Percentiles rank a stretch among this genome's conserved stretches.
phyloP scores from a whole-genome alignment of 257 asterid genomes.

The Penstemon newberryi region DNA sequence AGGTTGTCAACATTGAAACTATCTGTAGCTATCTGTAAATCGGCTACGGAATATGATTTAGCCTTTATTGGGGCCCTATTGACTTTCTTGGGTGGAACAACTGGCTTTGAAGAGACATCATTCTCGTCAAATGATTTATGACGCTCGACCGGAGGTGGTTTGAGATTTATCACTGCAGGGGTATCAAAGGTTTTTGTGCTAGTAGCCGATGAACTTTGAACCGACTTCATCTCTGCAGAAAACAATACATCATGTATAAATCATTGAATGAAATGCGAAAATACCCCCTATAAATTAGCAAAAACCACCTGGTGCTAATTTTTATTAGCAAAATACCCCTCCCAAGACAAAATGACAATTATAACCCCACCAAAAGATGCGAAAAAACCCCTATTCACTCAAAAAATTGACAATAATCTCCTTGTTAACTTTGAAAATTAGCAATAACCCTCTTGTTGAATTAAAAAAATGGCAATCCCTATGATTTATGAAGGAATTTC shows the following conservation, averaged over 20 bases:
- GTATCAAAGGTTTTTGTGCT: constrained; percentile 55
- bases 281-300: too few relatives aligned
- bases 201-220: constrained; percentile 48
- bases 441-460: too few relatives aligned
- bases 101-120: constrained; percentile 60
- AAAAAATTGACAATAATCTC: too few relatives aligned
- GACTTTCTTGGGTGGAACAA: constrained; percentile 64
- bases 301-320: too few relatives aligned
- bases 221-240: constrained; percentile 60
- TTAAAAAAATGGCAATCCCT: too few relatives aligned
- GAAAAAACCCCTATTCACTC: too few relatives aligned
- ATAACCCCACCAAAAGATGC: too few relatives aligned
- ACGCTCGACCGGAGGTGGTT: constrained; percentile 80
- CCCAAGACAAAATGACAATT: too few relatives aligned
- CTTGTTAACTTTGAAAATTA: too few relatives aligned
- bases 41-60: constrained; percentile 70
- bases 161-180: constrained; percentile 63
- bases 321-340: too few relatives aligned
- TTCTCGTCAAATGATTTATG: constrained; percentile 80
- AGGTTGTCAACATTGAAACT: constrained; percentile 80
- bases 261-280: too few relatives aligned
- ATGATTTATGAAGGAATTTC: too few relatives aligned
- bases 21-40: constrained; percentile 88
- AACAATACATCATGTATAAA: constrained; percentile 10
- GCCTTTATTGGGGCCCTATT: constrained; percentile 60